Percentiles rank a stretch among this genome's conserved stretches.
These are phyloP conservation scores for Coemansia nantahalensis DNA, from an alignment of 192 early-diverging fungal species.

Conservation along the genomic window DNA sequence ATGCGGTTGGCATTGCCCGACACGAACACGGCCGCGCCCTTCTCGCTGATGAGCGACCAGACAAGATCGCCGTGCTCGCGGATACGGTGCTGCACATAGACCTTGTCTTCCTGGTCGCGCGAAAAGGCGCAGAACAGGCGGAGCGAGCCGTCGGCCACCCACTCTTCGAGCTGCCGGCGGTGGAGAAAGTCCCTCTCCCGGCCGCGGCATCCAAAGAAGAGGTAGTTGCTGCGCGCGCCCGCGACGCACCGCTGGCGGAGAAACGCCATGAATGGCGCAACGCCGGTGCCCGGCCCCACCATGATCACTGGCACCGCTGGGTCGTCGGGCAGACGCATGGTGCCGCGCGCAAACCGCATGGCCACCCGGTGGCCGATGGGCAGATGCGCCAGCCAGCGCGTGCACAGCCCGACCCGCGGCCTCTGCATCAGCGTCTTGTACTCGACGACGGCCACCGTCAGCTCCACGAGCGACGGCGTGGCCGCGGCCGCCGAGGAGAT, in stretches of 20 bases:
- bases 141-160: conserved; percentile 54
- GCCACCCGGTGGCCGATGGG: conserved; percentile 20
- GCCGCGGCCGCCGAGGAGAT: conserved; percentile 68
- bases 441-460: conserved; percentile 82
- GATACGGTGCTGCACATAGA: conserved; percentile 43
- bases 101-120: conserved; percentile 60
- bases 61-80: conserved; percentile 43
- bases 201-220: conserved; percentile 87
- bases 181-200: conserved; percentile 74
- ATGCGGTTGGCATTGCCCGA: conserved; percentile 62
- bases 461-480: conserved; percentile 53
- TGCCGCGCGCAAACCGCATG: conserved; percentile 61
- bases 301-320: conserved; percentile 63
- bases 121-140: conserved; percentile 80
- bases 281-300: conserved; percentile 86
- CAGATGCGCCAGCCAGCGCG: conserved; percentile 64
- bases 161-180: conserved; percentile 60
- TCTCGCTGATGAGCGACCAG: conserved; percentile 61
- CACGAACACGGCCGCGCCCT: conserved; percentile 63
- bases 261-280: conserved; percentile 89
- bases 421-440: conserved; percentile 79
- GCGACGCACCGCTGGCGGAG: conserved; percentile 56
- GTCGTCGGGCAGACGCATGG: conserved; percentile 63
- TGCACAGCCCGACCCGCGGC: conserved; percentile 78
- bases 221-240: conserved; percentile 55